Base-by-base conservation (phyloP, 495 filamentous ascomycete genomes). In the Neurospora tetrasperma region DNA sequence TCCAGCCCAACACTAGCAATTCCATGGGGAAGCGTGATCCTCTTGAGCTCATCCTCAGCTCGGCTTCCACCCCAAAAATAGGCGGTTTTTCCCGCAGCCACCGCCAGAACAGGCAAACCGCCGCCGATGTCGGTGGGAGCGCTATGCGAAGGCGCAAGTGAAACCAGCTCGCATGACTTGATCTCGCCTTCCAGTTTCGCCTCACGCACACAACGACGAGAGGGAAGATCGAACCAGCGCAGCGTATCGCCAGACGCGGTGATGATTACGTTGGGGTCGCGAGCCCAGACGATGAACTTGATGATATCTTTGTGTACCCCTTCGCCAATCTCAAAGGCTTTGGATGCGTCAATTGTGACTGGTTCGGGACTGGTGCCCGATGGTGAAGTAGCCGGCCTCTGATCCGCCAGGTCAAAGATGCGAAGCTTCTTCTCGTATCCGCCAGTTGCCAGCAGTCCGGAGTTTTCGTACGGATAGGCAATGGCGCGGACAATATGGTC, bases 371-470 rank as follows among this genome's bases (percentile, higher is more conserved):
- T 74, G 39, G 75, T 39, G 3, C 76, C 48, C 1, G 79, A 72
- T n/a, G 78, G 35, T 9, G 73, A 70, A 11, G 72, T 42, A 4
- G 70, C 23, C 18, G 79, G 78, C 73, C 82, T 81, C 69, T 82
- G 77, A n/a, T 82, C 81, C 20, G 89, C 88, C 11, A 99, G 83
- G 76, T 98, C 96, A 80, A 94, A 99, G 72, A 99, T 92, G 70
- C 95, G 92, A 42, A 99, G 89, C 82, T 96, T 98, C 86, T 97
- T 97, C 83, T 99, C 96, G 79, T 91, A 91, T 27, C 96, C 95
- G 68, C 96, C 96, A 4, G 96, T 98, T 23, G 96, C 96, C 69
- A 90, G 79, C 68, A 98, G 88, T 31, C 92, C 88, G 69, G 90
- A 89, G 16, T 92, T 91, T 54, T 89, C 89, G n/a, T 89, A 88